Evolutionary conservation across 2,329 filamentous ascomycete genomes (phyloP), one percentile per base, ranked within the genome.

Genomic region (Pseudogymnoascus sp.): DNA sequence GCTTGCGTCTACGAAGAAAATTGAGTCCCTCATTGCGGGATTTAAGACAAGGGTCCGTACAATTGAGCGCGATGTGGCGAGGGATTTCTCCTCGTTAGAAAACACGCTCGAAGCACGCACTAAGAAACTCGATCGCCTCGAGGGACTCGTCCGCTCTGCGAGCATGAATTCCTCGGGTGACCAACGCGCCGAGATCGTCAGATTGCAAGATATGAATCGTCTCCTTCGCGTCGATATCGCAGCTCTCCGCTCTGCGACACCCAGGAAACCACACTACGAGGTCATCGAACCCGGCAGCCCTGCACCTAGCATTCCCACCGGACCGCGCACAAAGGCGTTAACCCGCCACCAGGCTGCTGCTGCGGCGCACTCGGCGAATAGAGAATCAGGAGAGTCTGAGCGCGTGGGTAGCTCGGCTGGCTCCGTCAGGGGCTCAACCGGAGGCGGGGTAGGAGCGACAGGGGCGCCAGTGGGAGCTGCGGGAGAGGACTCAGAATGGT

Each of bases 41-140:
- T 96, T 96, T 77, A 88, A 90, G 69, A 79, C 81, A 38, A 87
- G 90, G 63, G 90, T 97, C 70, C 89, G 90, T 69, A 79, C 81
- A 6, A 86, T 97, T n/a, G 94, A 99, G 73, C 86, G 89, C 57
- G 90, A 96, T 63, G 76, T 97, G n/a, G 88, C 87, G 77, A 90
- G 91, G 64, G 92, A 97, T 70, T 97, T 97, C 70, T 89, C 95
- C 69, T 84, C 82, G 0, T 80, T 99, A 1, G 91, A 97, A 73
- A 86, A 85, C 67, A 89, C 86, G 37, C 83, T 97, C 28, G 90
- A 94, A 60, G 76, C 85, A 25, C 86, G 91, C 14, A 82, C 87
- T 63, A 94, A 95, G 77, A 90, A 91, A 67, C 82, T 99, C 30
- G 93, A 97, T 66, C 84, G 89, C 2, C 80, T 99, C 0, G 94